Percentiles rank a stretch among this genome's conserved stretches.
Evolutionary conservation across 1,284 basidiomycete species (phyloP).

Genomic region (Ceratobasidium sp.): DNA sequence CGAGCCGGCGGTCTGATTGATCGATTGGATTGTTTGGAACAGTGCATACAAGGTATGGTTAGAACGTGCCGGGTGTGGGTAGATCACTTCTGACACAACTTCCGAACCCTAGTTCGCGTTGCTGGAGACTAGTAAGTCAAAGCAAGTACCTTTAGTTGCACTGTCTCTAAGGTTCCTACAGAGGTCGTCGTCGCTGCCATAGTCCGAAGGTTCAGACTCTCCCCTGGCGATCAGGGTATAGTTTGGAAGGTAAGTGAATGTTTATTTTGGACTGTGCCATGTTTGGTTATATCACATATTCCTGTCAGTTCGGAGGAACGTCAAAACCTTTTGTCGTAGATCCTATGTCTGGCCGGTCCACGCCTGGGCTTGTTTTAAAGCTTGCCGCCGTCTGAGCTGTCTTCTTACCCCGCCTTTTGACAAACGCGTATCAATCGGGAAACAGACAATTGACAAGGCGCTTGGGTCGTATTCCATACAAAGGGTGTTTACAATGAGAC

Average conservation of each 20-base stretch:
- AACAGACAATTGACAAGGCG: background rate
- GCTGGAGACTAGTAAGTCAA: conserved; percentile 22
- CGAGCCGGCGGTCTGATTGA: background rate
- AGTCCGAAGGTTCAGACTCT: conserved; percentile 30
- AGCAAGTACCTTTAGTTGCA: background rate
- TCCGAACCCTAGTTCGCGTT: conserved; percentile 35
- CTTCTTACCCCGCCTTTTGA: background rate
- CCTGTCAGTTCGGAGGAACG: conserved; percentile 31
- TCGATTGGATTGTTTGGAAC: background rate
- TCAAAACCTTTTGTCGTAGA: conserved; percentile 41
- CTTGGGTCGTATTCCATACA: conserved; percentile 8
- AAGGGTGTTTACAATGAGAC: conserved; percentile 25
- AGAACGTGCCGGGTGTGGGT: no score
- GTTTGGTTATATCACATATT: background rate
- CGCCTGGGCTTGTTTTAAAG: conserved; percentile 39
- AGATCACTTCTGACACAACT: no score
- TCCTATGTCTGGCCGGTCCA: conserved; percentile 23
- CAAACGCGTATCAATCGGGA: background rate
- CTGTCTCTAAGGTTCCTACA: background rate
- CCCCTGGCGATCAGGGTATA: conserved; percentile 32
- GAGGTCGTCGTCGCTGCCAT: conserved; percentile 26
- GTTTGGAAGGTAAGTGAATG: conserved; percentile 28
- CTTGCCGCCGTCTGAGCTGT: conserved; percentile 8
- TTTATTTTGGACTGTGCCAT: background rate
- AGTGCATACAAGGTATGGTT: conserved; percentile 37